Percentiles rank a stretch among this genome's conserved stretches.
phyloP scores from a whole-genome alignment of 768 basidiomycete genomes.

The Floccularia luteovirens region DNA sequence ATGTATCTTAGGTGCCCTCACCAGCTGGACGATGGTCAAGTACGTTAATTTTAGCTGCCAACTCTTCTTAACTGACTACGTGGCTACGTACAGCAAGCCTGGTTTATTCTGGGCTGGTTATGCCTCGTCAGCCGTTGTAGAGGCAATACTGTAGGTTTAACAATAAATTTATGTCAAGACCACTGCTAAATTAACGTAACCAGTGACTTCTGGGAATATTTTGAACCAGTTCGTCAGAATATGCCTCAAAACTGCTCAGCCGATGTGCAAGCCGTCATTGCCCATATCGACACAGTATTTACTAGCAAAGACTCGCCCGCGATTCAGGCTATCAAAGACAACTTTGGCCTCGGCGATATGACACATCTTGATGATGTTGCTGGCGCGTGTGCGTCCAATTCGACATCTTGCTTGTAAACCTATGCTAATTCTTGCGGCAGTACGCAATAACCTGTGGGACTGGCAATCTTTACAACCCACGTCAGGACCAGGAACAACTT shows the following conservation, averaged over 20 bases:
- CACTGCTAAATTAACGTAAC: background rate
- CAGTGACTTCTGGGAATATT: constrained; percentile 64
- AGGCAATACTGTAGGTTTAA: constrained; percentile 41
- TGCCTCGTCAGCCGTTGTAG: constrained; percentile 58
- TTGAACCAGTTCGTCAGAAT: constrained; percentile 58
- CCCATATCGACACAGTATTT: constrained; percentile 54
- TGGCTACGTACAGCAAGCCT: constrained; percentile 37
- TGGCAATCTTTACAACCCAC: constrained; percentile 60
- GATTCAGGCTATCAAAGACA: constrained; percentile 45
- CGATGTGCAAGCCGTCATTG: constrained; percentile 57
- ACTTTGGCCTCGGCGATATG: constrained; percentile 50
- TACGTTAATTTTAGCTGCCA: constrained; percentile 17
- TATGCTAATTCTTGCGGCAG: constrained; percentile 32
- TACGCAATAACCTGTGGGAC: constrained; percentile 53
- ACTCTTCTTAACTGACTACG: background rate
- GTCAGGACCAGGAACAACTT: constrained; percentile 33
- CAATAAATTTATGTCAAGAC: background rate
- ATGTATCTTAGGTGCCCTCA: constrained; percentile 27
- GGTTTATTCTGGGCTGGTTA: constrained; percentile 61
- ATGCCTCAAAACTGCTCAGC: constrained; percentile 73
- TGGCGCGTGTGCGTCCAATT: constrained; percentile 41
- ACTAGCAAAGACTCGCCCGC: constrained; percentile 31
- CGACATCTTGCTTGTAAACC: constrained; percentile 20
- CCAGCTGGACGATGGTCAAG: constrained; percentile 67
- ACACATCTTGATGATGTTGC: constrained; percentile 64